Conservation (phyloP, 2,329 filamentous ascomycete genomes). For the Escovopsis weberi region DNA sequence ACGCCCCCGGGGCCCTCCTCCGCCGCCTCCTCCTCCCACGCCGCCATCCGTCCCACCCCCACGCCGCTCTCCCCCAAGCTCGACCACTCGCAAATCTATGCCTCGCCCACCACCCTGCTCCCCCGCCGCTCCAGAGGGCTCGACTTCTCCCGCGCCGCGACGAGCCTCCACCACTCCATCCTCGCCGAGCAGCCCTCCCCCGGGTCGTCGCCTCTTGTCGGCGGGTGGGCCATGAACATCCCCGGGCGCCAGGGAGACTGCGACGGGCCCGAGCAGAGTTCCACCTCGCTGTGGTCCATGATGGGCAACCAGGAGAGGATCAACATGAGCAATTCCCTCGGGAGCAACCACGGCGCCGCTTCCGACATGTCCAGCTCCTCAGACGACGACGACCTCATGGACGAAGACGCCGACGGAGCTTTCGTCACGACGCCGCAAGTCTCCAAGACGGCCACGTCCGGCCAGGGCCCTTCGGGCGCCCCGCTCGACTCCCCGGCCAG, state of each 20-base stretch:
- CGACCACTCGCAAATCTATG: constrained; percentile 72
- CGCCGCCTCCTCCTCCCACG: constrained; percentile 13
- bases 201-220: constrained; percentile 78
- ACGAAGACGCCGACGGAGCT: constrained; percentile 64
- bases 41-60: constrained; percentile 16
- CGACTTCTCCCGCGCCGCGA: constrained; percentile 86
- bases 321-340: constrained; percentile 61
- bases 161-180: constrained; percentile 89
- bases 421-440: constrained; percentile 75
- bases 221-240: constrained; percentile 48
- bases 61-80: constrained; percentile 71
- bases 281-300: constrained; percentile 57
- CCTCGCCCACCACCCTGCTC: constrained; percentile 74
- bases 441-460: constrained; percentile 31
- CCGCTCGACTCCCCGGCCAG: constrained; percentile 55
- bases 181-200: constrained; percentile 78
- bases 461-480: constrained; percentile 43
- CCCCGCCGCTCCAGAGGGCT: constrained; percentile 79
- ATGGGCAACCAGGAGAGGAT: constrained; percentile 56
- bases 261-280: constrained; percentile 45
- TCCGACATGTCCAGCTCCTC: constrained; percentile 59
- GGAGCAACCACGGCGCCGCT: constrained; percentile 44
- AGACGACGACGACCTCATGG: constrained; percentile 55
- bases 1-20: constrained; percentile 21
- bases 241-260: constrained; percentile 38